A percentile compares a stretch with the other conserved stretches of the same genome.
Conservation (phyloP, 2,329 filamentous ascomycete genomes). For the Xylaria sp. region DNA sequence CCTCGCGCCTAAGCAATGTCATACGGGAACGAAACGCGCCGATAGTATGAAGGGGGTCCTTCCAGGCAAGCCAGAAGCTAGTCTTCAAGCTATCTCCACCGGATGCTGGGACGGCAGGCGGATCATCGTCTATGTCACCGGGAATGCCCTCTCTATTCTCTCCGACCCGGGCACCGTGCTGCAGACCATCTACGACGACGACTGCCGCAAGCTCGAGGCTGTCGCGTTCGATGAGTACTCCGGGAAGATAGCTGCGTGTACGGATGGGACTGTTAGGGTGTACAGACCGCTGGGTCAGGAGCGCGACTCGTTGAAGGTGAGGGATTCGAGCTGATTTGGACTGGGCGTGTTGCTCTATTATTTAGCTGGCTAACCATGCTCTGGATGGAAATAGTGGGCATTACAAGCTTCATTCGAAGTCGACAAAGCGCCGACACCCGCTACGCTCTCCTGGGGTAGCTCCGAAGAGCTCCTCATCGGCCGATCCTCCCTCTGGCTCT, state of each 20-base stretch:
- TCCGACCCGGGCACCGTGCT: constrained; percentile 67
- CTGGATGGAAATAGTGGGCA: constrained; percentile 46
- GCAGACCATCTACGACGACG: constrained; percentile 87
- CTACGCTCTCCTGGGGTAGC: constrained; percentile 75
- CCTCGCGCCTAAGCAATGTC: constrained; percentile 25
- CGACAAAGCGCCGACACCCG: constrained; percentile 43
- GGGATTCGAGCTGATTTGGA: neutral
- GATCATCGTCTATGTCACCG: constrained; percentile 69
- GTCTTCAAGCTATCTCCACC: constrained; percentile 43
- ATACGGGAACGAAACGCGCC: constrained; percentile 21
- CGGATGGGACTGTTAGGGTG: constrained; percentile 61
- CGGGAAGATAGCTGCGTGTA: constrained; percentile 79
- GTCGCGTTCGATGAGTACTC: constrained; percentile 75
- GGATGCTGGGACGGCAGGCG: constrained; percentile 40
- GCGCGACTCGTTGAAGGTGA: constrained; percentile 69
- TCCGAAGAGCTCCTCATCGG: constrained; percentile 80
- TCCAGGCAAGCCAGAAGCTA: constrained; percentile 44
- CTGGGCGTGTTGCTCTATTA: neutral
- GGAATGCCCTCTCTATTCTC: constrained; percentile 80
- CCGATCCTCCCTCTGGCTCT: constrained; percentile 64
- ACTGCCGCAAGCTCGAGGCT: constrained; percentile 61
- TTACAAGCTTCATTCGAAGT: constrained; percentile 57
- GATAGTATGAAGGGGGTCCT: constrained; percentile 44
- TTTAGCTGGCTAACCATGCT: constrained; percentile 13
- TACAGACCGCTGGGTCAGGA: constrained; percentile 70